Evolutionary conservation across 495 filamentous ascomycete genomes (phyloP).

Genomic region (Hyaloscypha variabilis): DNA sequence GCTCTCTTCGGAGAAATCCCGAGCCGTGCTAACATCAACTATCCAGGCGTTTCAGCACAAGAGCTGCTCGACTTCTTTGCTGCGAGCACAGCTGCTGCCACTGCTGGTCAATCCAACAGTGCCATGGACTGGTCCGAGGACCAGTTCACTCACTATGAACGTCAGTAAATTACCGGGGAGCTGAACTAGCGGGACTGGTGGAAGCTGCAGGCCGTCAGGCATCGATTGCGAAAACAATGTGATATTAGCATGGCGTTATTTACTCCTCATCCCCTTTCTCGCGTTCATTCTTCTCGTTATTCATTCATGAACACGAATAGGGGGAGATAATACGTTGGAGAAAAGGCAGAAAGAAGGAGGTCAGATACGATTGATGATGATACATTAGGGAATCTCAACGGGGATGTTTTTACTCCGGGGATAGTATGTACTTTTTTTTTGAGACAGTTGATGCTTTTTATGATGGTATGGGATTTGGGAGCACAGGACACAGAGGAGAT

Average conservation of each 20-base stretch:
- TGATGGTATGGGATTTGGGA: conserved; percentile 1
- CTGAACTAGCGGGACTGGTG: conserved; percentile 25
- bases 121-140: conserved; percentile 30
- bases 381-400: conserved; percentile 25
- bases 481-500: conserved; percentile 13
- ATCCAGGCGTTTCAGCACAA: conserved; percentile 24
- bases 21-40: conserved; percentile 8
- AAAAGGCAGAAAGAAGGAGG: conserved; percentile 1
- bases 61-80: conserved; percentile 32
- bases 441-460: background rate
- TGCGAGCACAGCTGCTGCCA: conserved; percentile 28
- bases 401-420: conserved; percentile 28
- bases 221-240: conserved; percentile 24
- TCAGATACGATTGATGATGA: conserved; percentile 13
- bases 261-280: conserved; percentile 12
- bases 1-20: conserved; percentile 34
- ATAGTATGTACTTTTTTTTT: conserved; percentile 7
- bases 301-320: conserved; percentile 1
- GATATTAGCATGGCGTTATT: conserved; percentile 31
- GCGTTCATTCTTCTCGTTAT: conserved; percentile 12
- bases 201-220: conserved; percentile 24
- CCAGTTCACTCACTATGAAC: conserved; percentile 25
- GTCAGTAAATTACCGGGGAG: conserved; percentile 21
- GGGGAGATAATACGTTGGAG: conserved; percentile 5
- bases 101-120: conserved; percentile 9